Base-by-base conservation (phyloP, 164 flowering plant species). In the Vitis rotundifolia region DNA sequence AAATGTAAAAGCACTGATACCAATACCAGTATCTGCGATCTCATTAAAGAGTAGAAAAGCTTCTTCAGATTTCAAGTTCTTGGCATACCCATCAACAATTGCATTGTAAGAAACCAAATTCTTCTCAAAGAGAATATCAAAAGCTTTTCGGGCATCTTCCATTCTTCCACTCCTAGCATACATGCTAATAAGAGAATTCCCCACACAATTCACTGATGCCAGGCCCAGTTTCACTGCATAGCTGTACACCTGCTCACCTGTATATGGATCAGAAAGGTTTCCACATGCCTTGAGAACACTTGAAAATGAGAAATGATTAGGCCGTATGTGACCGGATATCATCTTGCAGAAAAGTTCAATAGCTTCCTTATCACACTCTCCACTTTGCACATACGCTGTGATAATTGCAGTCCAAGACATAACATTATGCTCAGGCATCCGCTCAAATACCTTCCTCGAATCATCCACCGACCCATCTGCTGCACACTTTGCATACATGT, bases 321-420 rank as follows among this genome's bases (percentile, higher is more conserved):
- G 98, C 15, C 8, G 44, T 61, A 88, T 80, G 19, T 26, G 64
- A 8, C 83, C 85, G 12, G 71, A 59, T 16, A 83, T 77, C 97
- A 91, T 93, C 72, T 77, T 69, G 49, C 60, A 59, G 68, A 83
- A 91, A 37, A 94, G 83, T 14, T 80, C 71, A 11, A 91, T 64
- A 15, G 96, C 96, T 78, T 89, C 91, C 67, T 61, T 52, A 68
- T 88, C 87, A 61, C 13, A 26, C 19, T 78, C 85, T 63, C 88
- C 89, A 58, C 70, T 81, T 55, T 83, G 96, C 66, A 83, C 88
- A 70, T 86, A 87, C 10, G 92, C 96, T 3, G 91, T 83, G 64
- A 93, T 90, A 8, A 93, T 78, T 1, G 97, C 86, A 54, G 97
- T 93, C 98, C 97, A 93, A 49, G 97, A 89, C 96, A 91, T 88